phyloP scores from a whole-genome alignment of 257 asterid species.

The Scutellaria baicalensis region DNA sequence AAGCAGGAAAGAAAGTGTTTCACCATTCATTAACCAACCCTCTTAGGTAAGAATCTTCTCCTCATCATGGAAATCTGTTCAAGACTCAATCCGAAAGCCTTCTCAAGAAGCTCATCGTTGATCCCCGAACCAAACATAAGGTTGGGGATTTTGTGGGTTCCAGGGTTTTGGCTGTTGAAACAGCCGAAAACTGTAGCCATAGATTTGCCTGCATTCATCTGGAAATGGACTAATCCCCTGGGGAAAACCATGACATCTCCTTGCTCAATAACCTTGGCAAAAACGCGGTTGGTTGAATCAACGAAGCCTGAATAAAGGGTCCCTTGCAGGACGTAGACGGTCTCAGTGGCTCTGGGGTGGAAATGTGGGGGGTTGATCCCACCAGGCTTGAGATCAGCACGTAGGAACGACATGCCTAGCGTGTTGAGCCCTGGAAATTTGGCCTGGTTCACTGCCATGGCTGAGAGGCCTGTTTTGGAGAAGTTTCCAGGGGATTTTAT shows the following conservation, averaged over 20 bases:
- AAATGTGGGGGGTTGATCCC: constrained; percentile 58
- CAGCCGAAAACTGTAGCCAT: constrained; percentile 39
- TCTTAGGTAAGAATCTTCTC: constrained; percentile 31
- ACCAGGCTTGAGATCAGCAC: constrained; percentile 40
- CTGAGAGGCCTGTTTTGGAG: constrained; percentile 32
- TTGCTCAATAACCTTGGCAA: constrained; percentile 38
- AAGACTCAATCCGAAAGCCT: constrained; percentile 49
- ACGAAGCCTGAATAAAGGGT: constrained; percentile 48
- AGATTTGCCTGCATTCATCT: constrained; percentile 49
- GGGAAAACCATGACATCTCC: constrained; percentile 66
- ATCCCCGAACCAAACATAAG: constrained; percentile 49
- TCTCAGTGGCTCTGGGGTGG: constrained; percentile 55
- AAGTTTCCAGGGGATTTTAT: constrained; percentile 38
- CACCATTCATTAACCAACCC: background rate
- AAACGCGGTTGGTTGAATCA: constrained; percentile 39
- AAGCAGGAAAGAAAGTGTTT: background rate
- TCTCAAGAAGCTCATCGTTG: constrained; percentile 50
- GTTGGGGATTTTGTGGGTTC: constrained; percentile 41
- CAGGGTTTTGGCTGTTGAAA: constrained; percentile 55
- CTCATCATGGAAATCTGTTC: constrained; percentile 34
- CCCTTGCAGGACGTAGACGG: constrained; percentile 38
- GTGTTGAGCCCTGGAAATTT: constrained; percentile 53
- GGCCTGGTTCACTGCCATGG: constrained; percentile 26
- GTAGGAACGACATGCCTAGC: constrained; percentile 50
- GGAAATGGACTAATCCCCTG: constrained; percentile 54